Percentiles rank a stretch among this genome's conserved stretches.
Evolutionary conservation across 352 stramenopile genomes (phyloP).

Genomic region (Phytophthora cajani): DNA sequence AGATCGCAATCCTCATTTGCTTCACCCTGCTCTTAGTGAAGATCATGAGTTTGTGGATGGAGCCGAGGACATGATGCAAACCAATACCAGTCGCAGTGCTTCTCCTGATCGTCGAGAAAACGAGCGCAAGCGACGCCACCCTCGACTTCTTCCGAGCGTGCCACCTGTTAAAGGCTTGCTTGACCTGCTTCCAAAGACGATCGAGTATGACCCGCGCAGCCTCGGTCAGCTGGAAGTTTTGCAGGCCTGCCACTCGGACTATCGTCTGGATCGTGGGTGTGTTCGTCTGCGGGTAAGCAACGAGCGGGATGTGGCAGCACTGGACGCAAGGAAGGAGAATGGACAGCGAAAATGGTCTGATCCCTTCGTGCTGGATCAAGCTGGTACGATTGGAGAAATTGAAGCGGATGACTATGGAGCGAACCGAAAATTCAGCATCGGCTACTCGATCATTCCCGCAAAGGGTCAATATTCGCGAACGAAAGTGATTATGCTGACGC

Average conservation of each 20-base stretch:
- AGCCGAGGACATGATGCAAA: slow-evolving; percentile 5
- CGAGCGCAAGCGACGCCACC: slow-evolving; percentile 67
- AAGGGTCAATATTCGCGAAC: slow-evolving; percentile 84
- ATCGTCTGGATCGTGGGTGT: slow-evolving; percentile 65
- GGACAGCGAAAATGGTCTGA: slow-evolving; percentile 79
- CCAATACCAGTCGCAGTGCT: slow-evolving; percentile 2
- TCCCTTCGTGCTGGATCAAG: slow-evolving; percentile 74
- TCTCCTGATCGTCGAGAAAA: slow-evolving; percentile 30
- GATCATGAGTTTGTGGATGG: slow-evolving; percentile 23
- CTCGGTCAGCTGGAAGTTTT: slow-evolving; percentile 79
- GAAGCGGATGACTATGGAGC: slow-evolving; percentile 67
- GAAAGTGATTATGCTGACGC: slow-evolving; percentile 89
- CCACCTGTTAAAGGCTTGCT: slow-evolving; percentile 83
- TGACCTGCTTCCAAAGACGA: slow-evolving; percentile 81
- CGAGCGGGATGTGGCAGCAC: slow-evolving; percentile 33
- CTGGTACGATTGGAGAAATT: slow-evolving; percentile 76
- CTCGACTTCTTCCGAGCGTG: slow-evolving; percentile 78
- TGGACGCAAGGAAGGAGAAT: slow-evolving; percentile 50
- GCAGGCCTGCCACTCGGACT: slow-evolving; percentile 84
- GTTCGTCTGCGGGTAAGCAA: slow-evolving; percentile 82
- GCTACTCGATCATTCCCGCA: slow-evolving; percentile 79
- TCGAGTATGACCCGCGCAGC: slow-evolving; percentile 57
- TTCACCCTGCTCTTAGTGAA: slow-evolving; percentile 42
- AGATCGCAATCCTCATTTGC: slow-evolving; percentile 65
- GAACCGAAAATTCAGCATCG: slow-evolving; percentile 80